These are phyloP conservation scores for Acanthochlamys bracteata DNA, from an alignment of 106 monocot genomes.

Conservation along the genomic window DNA sequence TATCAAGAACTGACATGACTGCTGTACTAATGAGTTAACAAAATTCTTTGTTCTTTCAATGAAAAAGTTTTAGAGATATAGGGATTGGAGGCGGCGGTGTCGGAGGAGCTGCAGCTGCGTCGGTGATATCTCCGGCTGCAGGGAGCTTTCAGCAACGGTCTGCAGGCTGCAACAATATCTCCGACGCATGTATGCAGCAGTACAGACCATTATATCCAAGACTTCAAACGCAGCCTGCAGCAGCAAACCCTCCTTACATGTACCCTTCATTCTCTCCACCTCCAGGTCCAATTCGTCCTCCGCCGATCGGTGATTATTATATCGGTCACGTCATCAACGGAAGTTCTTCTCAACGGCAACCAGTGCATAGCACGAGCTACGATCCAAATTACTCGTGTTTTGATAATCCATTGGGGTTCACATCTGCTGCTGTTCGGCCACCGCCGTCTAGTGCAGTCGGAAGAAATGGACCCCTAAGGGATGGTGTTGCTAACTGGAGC, in stretches of 20 bases:
- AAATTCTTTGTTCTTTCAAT: not conserved
- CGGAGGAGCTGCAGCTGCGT: not conserved
- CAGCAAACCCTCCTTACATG: slow-evolving; percentile 17
- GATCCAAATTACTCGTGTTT: slow-evolving; percentile 35
- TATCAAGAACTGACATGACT: not conserved
- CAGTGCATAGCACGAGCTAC: slow-evolving; percentile 8
- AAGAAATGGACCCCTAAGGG: slow-evolving; percentile 16
- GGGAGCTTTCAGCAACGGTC: slow-evolving; percentile 30
- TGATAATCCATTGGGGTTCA: slow-evolving; percentile 20
- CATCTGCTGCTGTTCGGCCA: slow-evolving; percentile 11
- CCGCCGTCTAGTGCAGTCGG: slow-evolving; percentile 4
- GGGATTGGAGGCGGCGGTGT: slow-evolving; percentile 8
- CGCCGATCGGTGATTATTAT: slow-evolving; percentile 44
- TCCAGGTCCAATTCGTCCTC: slow-evolving; percentile 33
- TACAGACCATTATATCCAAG: slow-evolving; percentile 61
- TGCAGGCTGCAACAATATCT: slow-evolving; percentile 9
- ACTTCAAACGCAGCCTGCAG: slow-evolving; percentile 25
- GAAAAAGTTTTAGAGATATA: slow-evolving; percentile 54
- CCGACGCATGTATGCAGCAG: slow-evolving; percentile 34
- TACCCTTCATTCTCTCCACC: slow-evolving; percentile 19
- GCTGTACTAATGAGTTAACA: not conserved
- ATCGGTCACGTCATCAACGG: slow-evolving; percentile 55
- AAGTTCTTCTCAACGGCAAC: slow-evolving; percentile 19
- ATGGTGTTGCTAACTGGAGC: slow-evolving; percentile 12
- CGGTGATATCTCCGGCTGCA: slow-evolving; percentile 21